Base-by-base conservation (phyloP, 169 alveolate genomes). In the Eimeria maxima region DNA sequence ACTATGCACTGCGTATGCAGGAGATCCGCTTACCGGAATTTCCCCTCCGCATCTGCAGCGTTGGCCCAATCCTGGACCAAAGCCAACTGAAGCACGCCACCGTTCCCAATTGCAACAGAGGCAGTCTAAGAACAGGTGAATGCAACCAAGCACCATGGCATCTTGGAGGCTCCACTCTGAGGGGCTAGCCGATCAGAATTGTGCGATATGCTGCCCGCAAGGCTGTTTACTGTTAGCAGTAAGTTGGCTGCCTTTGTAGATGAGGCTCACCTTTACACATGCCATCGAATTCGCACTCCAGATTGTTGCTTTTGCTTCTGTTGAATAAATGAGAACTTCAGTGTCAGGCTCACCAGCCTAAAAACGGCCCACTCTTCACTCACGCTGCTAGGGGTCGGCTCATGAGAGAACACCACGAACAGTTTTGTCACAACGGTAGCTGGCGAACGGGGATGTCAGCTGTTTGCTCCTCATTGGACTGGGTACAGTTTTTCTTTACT, bases 81-180 rank as follows among this genome's bases (percentile, higher is more conserved):
- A 47, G 90, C 90, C 71, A 81, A 24, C 90, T 50, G 65, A 50
- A 81, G 90, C 13, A 81, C 71, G 50, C 90, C 90, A 18, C 71
- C 71, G 29, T 50, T 47, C 90, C 90, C 90, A 71, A 81, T 81
- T 24, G 90, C 90, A 81, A 55, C 90, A 42, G 90, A 81, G 90
- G 90, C 90, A 10, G 90, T 81, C 90, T 81, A 81, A 53, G 96
- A 97, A 97, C 84, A 97, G n/a, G 13, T 45, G 38, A 38, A 20
- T 29, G 65, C 87, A 76, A 42, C 65, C 87, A 18, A 76, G 44
- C 6, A 8, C 60, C 87, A 20, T 4, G 29, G 20, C 87, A 18
- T 24, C 6, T 33, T 16, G 24, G 47, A 1, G 18, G 50, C 24
- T 0, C n/a, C 80, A 27, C 14, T 4, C 33, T 69, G 80, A 33